Percentiles rank a stretch among this genome's conserved stretches.
phyloP scores from a whole-genome alignment of 306 rosid genomes.

The Trichosanthes truncata region DNA sequence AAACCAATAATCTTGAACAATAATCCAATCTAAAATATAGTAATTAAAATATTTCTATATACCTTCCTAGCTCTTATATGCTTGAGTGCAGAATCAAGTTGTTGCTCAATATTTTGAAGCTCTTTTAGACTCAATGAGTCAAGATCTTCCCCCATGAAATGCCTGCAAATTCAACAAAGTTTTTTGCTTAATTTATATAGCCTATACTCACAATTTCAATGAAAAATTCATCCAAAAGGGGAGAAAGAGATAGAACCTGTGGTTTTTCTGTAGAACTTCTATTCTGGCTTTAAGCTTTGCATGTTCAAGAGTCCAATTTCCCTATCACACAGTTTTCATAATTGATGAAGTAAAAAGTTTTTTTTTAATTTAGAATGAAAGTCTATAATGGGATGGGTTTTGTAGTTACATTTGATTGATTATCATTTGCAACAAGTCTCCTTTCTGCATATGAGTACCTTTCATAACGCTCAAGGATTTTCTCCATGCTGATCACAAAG shows the following conservation, averaged over 20 bases:
- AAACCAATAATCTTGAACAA: not conserved
- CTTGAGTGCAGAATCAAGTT: slow-evolving; percentile 73
- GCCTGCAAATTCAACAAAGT: slow-evolving; percentile 31
- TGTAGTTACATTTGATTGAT: slow-evolving; percentile 34
- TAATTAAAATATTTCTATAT: not conserved
- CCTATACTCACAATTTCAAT: not conserved
- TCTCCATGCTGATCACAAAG: slow-evolving; percentile 53
- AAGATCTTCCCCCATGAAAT: slow-evolving; percentile 71
- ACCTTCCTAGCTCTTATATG: slow-evolving; percentile 74
- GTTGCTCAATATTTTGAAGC: slow-evolving; percentile 81
- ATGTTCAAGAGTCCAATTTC: slow-evolving; percentile 68
- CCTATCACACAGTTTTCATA: slow-evolving; percentile 19
- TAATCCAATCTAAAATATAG: not conserved
- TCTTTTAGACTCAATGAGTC: slow-evolving; percentile 49
- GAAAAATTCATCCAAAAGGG: not conserved
- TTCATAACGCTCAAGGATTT: slow-evolving; percentile 79
- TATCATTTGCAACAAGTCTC: slow-evolving; percentile 34
- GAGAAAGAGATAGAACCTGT: slow-evolving; percentile 26
- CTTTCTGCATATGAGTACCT: slow-evolving; percentile 64
- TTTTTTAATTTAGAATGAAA: not conserved
- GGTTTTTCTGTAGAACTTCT: slow-evolving; percentile 60
- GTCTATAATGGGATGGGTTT: not conserved
- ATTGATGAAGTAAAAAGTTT: not conserved
- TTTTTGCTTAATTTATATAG: not conserved
- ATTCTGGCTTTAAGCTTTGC: slow-evolving; percentile 78